These are phyloP conservation scores for Phialophora tarda DNA, from an alignment of 2,329 filamentous ascomycete genomes.

Conservation along the genomic window DNA sequence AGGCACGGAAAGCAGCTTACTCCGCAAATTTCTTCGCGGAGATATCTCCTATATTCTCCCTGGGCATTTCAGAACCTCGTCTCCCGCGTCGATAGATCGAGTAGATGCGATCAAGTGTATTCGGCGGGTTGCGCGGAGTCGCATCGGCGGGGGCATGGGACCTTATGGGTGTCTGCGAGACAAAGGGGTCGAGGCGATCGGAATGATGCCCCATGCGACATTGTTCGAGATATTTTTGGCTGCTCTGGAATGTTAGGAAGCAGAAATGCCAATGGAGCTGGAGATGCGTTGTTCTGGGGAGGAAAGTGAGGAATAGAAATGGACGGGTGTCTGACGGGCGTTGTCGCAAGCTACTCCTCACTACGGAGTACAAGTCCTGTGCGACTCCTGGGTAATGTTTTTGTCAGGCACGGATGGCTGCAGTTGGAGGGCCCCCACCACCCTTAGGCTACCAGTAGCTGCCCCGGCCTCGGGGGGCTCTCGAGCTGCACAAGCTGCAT, in stretches of 20 bases:
- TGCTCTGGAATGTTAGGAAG: conserved; percentile 17
- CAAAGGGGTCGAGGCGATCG: conserved; percentile 23
- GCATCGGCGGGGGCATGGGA: conserved; percentile 14
- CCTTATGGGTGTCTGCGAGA: conserved; percentile 21
- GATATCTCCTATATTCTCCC: conserved; percentile 53
- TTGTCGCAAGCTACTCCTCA: neutral
- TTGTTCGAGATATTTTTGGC: conserved; percentile 21
- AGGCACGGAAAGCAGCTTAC: conserved; percentile 48
- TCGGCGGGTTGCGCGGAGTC: conserved; percentile 19
- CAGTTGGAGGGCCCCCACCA: neutral
- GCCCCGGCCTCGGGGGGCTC: neutral
- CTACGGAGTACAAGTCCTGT: no score
- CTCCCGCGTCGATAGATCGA: conserved; percentile 10
- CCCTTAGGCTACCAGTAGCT: neutral
- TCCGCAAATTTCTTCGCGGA: conserved; percentile 59
- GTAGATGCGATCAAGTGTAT: conserved; percentile 26
- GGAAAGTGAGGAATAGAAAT: neutral
- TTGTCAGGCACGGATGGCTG: neutral
- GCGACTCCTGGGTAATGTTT: neutral
- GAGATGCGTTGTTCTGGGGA: conserved; percentile 8
- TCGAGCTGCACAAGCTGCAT: neutral
- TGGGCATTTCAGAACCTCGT: conserved; percentile 22
- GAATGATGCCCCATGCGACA: conserved; percentile 31
- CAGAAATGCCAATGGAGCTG: neutral
- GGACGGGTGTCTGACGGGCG: conserved; percentile 1